These are phyloP conservation scores for Entomortierella chlamydospora DNA, from an alignment of 192 early-diverging fungal species.

Conservation along the genomic window DNA sequence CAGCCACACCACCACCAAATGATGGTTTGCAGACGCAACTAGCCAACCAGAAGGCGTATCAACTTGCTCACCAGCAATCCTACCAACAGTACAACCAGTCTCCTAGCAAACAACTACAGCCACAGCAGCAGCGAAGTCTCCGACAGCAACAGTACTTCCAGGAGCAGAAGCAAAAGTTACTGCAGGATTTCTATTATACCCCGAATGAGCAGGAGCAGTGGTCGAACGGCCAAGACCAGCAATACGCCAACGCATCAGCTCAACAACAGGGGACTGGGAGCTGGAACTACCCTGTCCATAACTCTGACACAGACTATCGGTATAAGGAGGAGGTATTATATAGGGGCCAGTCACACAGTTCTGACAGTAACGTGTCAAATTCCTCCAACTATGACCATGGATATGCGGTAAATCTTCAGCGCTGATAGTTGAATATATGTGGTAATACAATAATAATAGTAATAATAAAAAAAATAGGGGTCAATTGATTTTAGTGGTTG, in stretches of 20 bases:
- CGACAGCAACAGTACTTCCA: conserved; percentile 10
- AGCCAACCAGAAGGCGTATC: conserved; percentile 14
- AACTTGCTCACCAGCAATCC: conserved; percentile 15
- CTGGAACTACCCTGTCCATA: conserved; percentile 11
- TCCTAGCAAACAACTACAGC: not conserved
- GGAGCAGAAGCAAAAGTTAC: conserved; percentile 14
- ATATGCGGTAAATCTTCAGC: too few species aligned
- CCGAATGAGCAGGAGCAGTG: conserved; percentile 6
- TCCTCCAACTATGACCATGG: too few species aligned
- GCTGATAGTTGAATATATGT: too few species aligned
- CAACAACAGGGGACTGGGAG: conserved; percentile 2
- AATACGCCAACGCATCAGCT: not conserved
- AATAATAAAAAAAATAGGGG: too few species aligned
- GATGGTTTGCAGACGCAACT: not conserved
- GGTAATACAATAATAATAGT: too few species aligned
- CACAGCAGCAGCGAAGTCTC: conserved; percentile 3
- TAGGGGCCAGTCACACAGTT: not conserved
- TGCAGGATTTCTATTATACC: conserved; percentile 8
- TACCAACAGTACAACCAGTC: conserved; percentile 6
- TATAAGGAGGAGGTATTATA: conserved; percentile 7
- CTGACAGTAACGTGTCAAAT: too few species aligned
- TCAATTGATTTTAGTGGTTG: too few species aligned
- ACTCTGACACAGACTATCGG: not conserved
- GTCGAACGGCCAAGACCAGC: conserved; percentile 6
- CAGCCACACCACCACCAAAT: not conserved